These are phyloP conservation scores for Mucor irregularis DNA, from an alignment of 371 early-diverging fungal species.

Conservation along the genomic window DNA sequence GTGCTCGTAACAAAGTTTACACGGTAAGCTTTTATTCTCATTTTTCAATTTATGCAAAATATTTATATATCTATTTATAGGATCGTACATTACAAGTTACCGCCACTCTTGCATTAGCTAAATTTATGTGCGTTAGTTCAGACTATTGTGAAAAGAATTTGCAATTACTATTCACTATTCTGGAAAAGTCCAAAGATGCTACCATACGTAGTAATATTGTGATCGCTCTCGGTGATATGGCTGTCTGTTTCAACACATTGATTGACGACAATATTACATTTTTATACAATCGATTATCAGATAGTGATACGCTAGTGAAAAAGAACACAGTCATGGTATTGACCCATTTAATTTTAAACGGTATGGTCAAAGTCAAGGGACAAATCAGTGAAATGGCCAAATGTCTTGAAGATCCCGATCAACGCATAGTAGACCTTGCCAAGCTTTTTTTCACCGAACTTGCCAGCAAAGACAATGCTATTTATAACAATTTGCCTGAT, in stretches of 20 bases:
- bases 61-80: conserved; percentile 32
- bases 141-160: conserved; percentile 91
- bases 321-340: conserved; percentile 97
- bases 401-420: conserved; percentile 88
- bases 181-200: conserved; percentile 80
- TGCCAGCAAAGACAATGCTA: conserved; percentile 94
- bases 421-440: conserved; percentile 86
- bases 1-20: conserved; percentile 78
- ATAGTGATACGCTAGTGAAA: conserved; percentile 77
- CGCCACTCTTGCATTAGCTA: conserved; percentile 85
- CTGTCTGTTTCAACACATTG: conserved; percentile 91
- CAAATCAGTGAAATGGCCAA: conserved; percentile 97
- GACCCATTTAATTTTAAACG: conserved; percentile 95
- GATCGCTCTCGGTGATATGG: conserved; percentile 96
- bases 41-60: background rate
- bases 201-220: conserved; percentile 85
- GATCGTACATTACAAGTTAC: conserved; percentile 80
- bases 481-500: conserved; percentile 97
- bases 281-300: conserved; percentile 87
- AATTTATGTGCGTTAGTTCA: conserved; percentile 95
- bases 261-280: conserved; percentile 93
- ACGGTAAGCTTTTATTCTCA: conserved; percentile 52
- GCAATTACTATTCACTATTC: conserved; percentile 87
- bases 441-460: conserved; percentile 95
- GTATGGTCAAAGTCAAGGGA: conserved; percentile 98